A percentile compares a stretch with the other conserved stretches of the same genome.
Conservation (phyloP, 495 filamentous ascomycete genomes). For the Hypomontagnella monticulosa region DNA sequence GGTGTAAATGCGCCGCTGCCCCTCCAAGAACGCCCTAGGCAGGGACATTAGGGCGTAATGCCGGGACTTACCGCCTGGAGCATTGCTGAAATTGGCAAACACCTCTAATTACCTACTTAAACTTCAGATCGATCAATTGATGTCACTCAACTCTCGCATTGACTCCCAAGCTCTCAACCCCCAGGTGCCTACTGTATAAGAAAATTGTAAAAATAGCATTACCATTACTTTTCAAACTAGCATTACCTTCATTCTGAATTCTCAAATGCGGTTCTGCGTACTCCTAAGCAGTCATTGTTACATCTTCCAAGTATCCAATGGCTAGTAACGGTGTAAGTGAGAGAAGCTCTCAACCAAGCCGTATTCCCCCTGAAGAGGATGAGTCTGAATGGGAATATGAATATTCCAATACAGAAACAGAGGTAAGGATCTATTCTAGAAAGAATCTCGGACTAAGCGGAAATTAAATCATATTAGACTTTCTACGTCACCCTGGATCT, state of each 20-base stretch:
- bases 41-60: constrained; percentile 22
- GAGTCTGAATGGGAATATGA: constrained; percentile 68
- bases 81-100: constrained; percentile 25
- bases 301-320: constrained; percentile 34
- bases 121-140: constrained; percentile 4
- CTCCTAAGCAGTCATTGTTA: constrained; percentile 4
- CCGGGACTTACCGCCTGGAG: constrained; percentile 32
- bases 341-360: constrained; percentile 15
- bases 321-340: constrained; percentile 38
- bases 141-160: background rate
- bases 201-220: background rate
- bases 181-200: too few species aligned
- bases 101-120: constrained; percentile 14
- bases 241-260: background rate
- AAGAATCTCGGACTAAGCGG: background rate
- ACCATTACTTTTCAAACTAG: too few species aligned
- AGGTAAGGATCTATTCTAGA: constrained; percentile 47
- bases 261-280: constrained; percentile 29
- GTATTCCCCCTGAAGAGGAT: constrained; percentile 42
- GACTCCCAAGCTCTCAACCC: too few species aligned
- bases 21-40: constrained; percentile 28
- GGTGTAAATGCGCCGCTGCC: constrained; percentile 17
- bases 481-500: constrained; percentile 67
- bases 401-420: constrained; percentile 65
- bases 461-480: constrained; percentile 47